Conservation (phyloP, 768 basidiomycete species). For the Boletus speciosus region DNA sequence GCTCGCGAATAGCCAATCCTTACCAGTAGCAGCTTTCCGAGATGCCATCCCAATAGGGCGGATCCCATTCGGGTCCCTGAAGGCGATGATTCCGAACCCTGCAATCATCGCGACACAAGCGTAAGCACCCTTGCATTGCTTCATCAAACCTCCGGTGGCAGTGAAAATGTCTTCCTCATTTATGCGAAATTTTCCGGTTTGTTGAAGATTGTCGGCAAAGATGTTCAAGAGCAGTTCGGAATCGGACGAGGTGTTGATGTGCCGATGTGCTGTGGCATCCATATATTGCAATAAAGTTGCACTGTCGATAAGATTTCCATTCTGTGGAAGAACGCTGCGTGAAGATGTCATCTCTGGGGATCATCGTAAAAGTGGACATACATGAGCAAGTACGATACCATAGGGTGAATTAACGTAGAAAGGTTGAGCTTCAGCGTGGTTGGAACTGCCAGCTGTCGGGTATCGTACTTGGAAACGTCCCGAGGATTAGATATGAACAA, state of each 20-base stretch:
- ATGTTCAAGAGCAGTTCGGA: conserved; percentile 97
- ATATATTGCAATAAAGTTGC: conserved; percentile 82
- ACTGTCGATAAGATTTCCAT: conserved; percentile 98
- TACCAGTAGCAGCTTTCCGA: conserved; percentile 54
- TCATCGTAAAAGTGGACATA: conserved; percentile 37
- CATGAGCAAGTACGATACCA: conserved; percentile 97
- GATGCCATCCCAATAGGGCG: conserved; percentile 86
- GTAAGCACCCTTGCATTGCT: conserved; percentile 87
- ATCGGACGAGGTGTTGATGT: conserved; percentile 98
- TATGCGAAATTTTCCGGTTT: conserved; percentile 98
- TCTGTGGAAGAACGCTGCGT: conserved; percentile 47
- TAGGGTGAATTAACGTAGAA: conserved; percentile 99
- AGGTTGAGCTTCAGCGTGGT: conserved; percentile 96
- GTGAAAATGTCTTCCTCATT: conserved; percentile 99
- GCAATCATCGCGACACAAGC: conserved; percentile 99
- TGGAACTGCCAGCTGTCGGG: conserved; percentile 96
- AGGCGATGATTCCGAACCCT: conserved; percentile 96
- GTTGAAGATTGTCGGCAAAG: conserved; percentile 95
- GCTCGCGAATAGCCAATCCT: conserved; percentile 88
- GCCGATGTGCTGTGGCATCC: conserved; percentile 94
- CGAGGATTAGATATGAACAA: conserved; percentile 11
- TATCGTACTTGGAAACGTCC: conserved; percentile 68
- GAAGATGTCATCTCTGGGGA: background rate
- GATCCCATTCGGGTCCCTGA: conserved; percentile 97
- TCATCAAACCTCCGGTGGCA: conserved; percentile 86